phyloP scores from a whole-genome alignment of 148 eudicot species.

The Simmondsia chinensis region DNA sequence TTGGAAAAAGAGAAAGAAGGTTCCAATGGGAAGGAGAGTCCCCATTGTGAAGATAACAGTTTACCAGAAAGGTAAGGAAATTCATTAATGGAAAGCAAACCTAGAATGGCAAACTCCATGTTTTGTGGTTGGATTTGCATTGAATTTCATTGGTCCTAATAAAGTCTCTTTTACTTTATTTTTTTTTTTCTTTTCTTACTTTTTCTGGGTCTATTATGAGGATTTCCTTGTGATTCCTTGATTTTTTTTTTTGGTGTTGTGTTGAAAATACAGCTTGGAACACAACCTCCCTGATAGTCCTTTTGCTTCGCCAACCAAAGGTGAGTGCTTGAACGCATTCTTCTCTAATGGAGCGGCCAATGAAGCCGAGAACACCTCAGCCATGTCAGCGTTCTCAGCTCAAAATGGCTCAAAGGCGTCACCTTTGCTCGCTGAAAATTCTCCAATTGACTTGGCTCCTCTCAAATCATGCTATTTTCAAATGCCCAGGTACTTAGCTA shows the following conservation, averaged over 20 bases:
- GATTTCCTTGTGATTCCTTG: background rate
- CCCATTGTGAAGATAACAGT: constrained; percentile 35
- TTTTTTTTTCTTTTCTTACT: background rate
- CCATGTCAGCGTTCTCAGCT: constrained; percentile 12
- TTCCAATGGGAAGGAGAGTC: constrained; percentile 48
- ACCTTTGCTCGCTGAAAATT: constrained; percentile 34
- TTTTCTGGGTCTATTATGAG: background rate
- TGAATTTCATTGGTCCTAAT: no score
- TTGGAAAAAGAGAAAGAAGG: constrained; percentile 41
- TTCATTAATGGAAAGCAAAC: background rate
- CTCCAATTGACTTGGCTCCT: constrained; percentile 60
- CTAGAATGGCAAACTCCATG: background rate
- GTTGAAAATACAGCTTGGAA: constrained; percentile 50
- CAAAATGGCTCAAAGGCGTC: constrained; percentile 38
- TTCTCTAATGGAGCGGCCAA: constrained; percentile 19
- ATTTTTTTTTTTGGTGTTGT: background rate
- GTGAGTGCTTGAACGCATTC: constrained; percentile 22
- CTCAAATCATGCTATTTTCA: constrained; percentile 82
- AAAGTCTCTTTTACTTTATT: background rate
- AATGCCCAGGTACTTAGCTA: constrained; percentile 53
- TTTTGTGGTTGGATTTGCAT: background rate
- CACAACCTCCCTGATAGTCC: constrained; percentile 89
- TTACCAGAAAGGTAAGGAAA: constrained; percentile 53
- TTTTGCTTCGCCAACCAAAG: constrained; percentile 72
- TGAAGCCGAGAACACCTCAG: constrained; percentile 13